Evolutionary conservation across 2,329 filamentous ascomycete species (phyloP).

Genomic region (Ophiocordyceps unilateralis): DNA sequence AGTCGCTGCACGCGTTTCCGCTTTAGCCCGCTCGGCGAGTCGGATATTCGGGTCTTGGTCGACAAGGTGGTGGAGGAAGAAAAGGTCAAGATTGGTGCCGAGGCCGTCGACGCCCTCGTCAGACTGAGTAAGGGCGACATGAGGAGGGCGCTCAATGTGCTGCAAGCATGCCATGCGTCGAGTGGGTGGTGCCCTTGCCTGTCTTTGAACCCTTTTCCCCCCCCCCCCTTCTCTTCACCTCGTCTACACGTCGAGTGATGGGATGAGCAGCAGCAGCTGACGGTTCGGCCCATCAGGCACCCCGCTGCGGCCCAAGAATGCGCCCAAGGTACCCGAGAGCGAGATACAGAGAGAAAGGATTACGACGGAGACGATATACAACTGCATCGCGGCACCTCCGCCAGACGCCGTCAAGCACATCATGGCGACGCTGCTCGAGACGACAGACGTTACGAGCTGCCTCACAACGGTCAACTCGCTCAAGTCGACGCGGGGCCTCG

Average conservation of each 20-base stretch:
- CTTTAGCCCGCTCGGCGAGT: conserved; percentile 83
- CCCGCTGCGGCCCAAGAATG: conserved; percentile 44
- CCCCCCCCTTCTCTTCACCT: background rate
- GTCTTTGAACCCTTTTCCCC: background rate
- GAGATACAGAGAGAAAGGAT: conserved; percentile 57
- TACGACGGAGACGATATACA: conserved; percentile 91
- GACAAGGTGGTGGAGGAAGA: conserved; percentile 84
- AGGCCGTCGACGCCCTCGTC: conserved; percentile 71
- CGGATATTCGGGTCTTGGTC: conserved; percentile 68
- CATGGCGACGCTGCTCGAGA: conserved; percentile 64
- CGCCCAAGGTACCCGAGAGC: conserved; percentile 40
- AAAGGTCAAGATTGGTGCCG: conserved; percentile 61
- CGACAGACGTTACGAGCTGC: conserved; percentile 76
- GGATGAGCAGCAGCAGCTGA: background rate
- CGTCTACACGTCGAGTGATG: conserved; percentile 2
- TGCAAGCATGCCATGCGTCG: conserved; percentile 92
- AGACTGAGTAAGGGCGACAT: conserved; percentile 88
- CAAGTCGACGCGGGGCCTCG: conserved; percentile 71
- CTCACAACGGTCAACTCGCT: conserved; percentile 75
- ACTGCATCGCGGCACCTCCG: conserved; percentile 89
- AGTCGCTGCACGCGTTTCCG: conserved; percentile 89
- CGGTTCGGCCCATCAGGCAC: conserved; percentile 31
- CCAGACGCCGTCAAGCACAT: conserved; percentile 79
- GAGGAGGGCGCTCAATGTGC: conserved; percentile 81
- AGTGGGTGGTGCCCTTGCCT: no score